A percentile compares a stretch with the other conserved stretches of the same genome.
phyloP scores from a whole-genome alignment of 2,329 filamentous ascomycete genomes.

The Fusarium paranaense region DNA sequence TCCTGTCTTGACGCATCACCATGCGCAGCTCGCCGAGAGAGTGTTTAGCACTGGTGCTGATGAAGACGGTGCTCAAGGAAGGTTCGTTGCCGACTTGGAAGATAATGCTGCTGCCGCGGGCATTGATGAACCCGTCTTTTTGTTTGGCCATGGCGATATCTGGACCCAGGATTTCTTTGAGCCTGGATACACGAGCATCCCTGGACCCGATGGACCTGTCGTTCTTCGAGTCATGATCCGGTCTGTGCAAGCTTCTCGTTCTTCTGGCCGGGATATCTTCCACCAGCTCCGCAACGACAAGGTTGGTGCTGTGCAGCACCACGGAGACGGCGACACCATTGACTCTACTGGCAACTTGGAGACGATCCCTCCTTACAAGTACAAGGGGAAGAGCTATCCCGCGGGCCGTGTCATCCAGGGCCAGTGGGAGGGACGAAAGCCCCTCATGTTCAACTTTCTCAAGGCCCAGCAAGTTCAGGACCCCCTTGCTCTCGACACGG shows the following conservation, averaged over 20 bases:
- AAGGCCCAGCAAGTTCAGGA: slow-evolving; percentile 50
- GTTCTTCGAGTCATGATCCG: slow-evolving; percentile 49
- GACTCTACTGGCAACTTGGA: slow-evolving; percentile 50
- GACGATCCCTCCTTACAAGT: slow-evolving; percentile 50
- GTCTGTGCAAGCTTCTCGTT: slow-evolving; percentile 43
- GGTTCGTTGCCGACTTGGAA: slow-evolving; percentile 9
- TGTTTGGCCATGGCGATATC: slow-evolving; percentile 21
- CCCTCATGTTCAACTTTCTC: slow-evolving; percentile 45
- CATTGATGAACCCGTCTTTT: slow-evolving; percentile 19
- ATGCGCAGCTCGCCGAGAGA: slow-evolving; percentile 45
- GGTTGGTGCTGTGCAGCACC: slow-evolving; percentile 47
- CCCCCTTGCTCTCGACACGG: slow-evolving; percentile 49
- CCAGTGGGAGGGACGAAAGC: slow-evolving; percentile 7
- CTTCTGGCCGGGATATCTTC: slow-evolving; percentile 48
- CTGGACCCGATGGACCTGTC: slow-evolving; percentile 49
- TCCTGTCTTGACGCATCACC: slow-evolving; percentile 52
- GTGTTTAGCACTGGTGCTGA: slow-evolving; percentile 22
- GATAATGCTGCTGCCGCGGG: slow-evolving; percentile 7
- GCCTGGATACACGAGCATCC: slow-evolving; percentile 53
- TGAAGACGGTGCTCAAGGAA: not conserved
- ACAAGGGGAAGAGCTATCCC: slow-evolving; percentile 33
- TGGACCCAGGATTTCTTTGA: slow-evolving; percentile 57
- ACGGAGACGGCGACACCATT: slow-evolving; percentile 19
- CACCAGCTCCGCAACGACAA: slow-evolving; percentile 41
- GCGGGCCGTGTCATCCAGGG: slow-evolving; percentile 40